Percentiles rank a stretch among this genome's conserved stretches.
Evolutionary conservation across 2,329 filamentous ascomycete species (phyloP).

Genomic region (Cercospora sp.): DNA sequence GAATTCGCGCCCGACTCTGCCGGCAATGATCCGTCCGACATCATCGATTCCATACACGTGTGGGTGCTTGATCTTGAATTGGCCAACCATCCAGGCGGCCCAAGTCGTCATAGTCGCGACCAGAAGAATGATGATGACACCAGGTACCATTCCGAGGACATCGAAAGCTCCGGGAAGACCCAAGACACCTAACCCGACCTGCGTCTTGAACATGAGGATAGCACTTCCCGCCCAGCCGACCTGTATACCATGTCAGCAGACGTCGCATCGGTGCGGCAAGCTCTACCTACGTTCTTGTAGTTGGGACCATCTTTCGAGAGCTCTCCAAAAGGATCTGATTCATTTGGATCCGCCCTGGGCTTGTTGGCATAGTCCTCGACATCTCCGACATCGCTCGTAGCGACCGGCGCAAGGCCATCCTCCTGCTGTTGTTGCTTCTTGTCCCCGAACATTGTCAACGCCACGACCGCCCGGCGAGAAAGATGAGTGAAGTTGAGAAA

Average conservation of each 20-base stretch:
- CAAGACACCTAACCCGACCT: conserved; percentile 51
- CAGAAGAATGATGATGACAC: conserved; percentile 45
- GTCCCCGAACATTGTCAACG: conserved; percentile 13
- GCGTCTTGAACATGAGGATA: conserved; percentile 49
- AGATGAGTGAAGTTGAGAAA: neutral
- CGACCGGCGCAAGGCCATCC: conserved; percentile 20
- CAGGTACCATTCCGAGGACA: conserved; percentile 50
- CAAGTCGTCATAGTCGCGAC: conserved; percentile 51
- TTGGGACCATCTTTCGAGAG: conserved; percentile 23
- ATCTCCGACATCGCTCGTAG: conserved; percentile 22
- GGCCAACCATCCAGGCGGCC: conserved; percentile 52
- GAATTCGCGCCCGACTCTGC: conserved; percentile 53
- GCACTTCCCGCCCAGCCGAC: conserved; percentile 46
- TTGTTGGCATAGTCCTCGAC: conserved; percentile 16
- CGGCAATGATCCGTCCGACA: conserved; percentile 56
- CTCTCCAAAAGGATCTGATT: conserved; percentile 27
- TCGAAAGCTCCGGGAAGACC: conserved; percentile 48
- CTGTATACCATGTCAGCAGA: conserved; percentile 2
- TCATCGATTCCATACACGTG: conserved; percentile 60
- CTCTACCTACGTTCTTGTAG: conserved; percentile 30
- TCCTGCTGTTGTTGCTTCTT: conserved; percentile 11
- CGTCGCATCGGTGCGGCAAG: neutral
- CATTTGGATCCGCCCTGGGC: conserved; percentile 3
- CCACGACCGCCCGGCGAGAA: neutral
- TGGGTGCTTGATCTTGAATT: conserved; percentile 57